Conservation (phyloP, 495 filamentous ascomycete species). For the Immersiella caudata region DNA sequence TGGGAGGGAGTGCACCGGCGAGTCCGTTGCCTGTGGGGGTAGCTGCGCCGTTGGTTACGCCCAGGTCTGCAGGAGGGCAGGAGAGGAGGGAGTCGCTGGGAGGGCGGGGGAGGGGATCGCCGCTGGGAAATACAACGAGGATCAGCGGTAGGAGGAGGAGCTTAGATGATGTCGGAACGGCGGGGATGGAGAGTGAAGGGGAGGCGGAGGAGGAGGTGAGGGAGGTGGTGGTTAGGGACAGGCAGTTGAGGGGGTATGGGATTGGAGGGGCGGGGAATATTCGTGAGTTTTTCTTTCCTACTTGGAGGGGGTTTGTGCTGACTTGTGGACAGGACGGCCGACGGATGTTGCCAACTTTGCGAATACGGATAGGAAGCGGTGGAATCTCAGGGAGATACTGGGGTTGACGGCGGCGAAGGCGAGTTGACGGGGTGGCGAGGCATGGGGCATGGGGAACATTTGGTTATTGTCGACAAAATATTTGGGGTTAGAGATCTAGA, state of each 20-base stretch:
- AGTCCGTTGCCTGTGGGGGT: neutral
- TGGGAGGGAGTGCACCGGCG: neutral
- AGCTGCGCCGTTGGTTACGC: neutral
- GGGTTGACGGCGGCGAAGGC: neutral
- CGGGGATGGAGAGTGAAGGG: conserved; percentile 16
- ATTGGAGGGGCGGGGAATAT: conserved; percentile 48
- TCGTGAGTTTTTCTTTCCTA: conserved; percentile 31
- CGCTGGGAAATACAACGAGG: conserved; percentile 1
- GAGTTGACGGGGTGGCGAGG: neutral
- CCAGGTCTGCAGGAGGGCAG: neutral
- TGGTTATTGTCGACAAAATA: too few species aligned
- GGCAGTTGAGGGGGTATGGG: conserved; percentile 43
- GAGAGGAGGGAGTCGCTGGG: conserved; percentile 17
- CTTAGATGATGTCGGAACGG: conserved; percentile 19
- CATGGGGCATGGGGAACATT: too few species aligned
- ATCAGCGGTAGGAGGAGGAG: conserved; percentile 23
- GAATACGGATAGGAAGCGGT: neutral
- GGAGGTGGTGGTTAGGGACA: conserved; percentile 32
- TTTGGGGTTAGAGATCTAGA: too few species aligned
- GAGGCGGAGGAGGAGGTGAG: conserved; percentile 30
- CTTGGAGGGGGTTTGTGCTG: neutral
- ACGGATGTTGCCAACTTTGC: conserved; percentile 16
- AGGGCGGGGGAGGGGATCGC: conserved; percentile 8
- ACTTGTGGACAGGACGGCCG: neutral
- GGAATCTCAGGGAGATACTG: conserved; percentile 14